Evolutionary conservation across 164 flowering plant genomes (phyloP).

Genomic region (Liquidambar formosana): DNA sequence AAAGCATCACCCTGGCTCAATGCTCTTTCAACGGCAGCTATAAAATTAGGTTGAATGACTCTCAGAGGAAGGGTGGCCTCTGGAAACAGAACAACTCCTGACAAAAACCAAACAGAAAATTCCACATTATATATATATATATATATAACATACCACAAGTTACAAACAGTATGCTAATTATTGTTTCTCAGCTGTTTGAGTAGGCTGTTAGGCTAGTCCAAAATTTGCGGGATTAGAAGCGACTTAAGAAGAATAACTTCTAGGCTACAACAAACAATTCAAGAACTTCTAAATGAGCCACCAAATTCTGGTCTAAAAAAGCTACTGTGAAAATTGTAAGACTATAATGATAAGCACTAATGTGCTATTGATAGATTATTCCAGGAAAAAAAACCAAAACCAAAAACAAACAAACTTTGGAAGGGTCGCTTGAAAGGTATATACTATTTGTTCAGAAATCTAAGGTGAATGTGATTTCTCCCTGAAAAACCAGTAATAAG

Average conservation of each 20-base stretch:
- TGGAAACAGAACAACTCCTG: slow-evolving; percentile 93
- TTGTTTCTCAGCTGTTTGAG: background rate
- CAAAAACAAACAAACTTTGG: no score
- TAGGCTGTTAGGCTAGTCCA: background rate
- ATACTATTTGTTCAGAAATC: background rate
- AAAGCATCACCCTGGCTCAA: slow-evolving; percentile 66
- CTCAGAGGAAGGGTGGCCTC: slow-evolving; percentile 87
- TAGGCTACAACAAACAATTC: background rate
- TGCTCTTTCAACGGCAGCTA: slow-evolving; percentile 72
- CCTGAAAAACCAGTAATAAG: no score
- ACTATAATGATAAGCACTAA: no score
- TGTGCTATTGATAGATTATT: no score
- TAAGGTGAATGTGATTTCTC: background rate
- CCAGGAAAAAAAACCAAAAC: no score
- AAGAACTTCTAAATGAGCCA: background rate
- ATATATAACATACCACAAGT: background rate
- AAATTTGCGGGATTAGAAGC: background rate
- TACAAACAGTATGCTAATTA: background rate
- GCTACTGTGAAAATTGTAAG: background rate
- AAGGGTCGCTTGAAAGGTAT: no score
- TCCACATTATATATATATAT: no score
- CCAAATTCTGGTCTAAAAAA: background rate
- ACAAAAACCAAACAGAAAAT: slow-evolving; percentile 1
- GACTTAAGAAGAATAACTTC: background rate
- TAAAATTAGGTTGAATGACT: slow-evolving; percentile 62